Percentiles rank a stretch among this genome's conserved stretches.
Conservation (phyloP, 257 asterid genomes). For the Thymus quinquecostatus region DNA sequence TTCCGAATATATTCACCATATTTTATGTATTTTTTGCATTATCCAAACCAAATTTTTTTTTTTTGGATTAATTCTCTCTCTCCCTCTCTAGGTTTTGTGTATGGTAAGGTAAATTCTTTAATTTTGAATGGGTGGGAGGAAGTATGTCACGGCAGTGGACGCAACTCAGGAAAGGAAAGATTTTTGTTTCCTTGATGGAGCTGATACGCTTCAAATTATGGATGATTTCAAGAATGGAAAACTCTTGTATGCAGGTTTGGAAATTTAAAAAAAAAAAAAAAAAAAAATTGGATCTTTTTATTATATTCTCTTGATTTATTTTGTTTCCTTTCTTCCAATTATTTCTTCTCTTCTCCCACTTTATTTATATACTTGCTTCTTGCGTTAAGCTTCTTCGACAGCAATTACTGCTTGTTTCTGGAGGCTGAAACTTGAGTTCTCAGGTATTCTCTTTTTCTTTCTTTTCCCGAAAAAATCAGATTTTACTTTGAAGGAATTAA, state of each 20-base stretch:
- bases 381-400: slow-evolving; percentile 19
- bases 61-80: background rate
- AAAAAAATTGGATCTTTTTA: background rate
- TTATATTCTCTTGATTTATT: slow-evolving; percentile 23
- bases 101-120: slow-evolving; percentile 8
- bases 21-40: slow-evolving; percentile 31
- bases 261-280: background rate
- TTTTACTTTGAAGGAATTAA: background rate
- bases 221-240: background rate
- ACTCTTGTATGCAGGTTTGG: slow-evolving; percentile 20
- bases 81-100: slow-evolving; percentile 10
- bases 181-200: slow-evolving; percentile 28
- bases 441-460: slow-evolving; percentile 29
- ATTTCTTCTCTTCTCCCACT: background rate
- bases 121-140: slow-evolving; percentile 6
- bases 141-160: slow-evolving; percentile 4
- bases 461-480: background rate
- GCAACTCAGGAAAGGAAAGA: slow-evolving; percentile 37
- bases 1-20: slow-evolving; percentile 7
- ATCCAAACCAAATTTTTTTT: background rate
- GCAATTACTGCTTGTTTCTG: slow-evolving; percentile 25
- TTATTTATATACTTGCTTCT: slow-evolving; percentile 12
- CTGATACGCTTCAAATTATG: slow-evolving; percentile 26
- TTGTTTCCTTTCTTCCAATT: slow-evolving; percentile 28
- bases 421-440: slow-evolving; percentile 28